These are phyloP conservation scores for Priceomyces medius DNA, from an alignment of 805 yeast genomes.

Conservation along the genomic window DNA sequence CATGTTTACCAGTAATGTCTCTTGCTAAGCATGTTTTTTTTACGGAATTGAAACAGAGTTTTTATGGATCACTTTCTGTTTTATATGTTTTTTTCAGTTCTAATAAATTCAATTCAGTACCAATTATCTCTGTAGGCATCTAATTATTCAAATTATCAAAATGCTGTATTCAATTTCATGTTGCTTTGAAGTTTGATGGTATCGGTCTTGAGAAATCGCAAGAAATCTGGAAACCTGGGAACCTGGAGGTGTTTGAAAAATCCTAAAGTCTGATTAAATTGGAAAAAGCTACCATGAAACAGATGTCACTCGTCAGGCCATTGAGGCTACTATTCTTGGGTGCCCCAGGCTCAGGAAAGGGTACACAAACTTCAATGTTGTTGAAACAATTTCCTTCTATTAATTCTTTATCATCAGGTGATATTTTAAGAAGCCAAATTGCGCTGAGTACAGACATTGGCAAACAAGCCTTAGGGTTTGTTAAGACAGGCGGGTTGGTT, in stretches of 20 bases:
- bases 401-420: slow-evolving; percentile 77
- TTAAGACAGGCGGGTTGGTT: slow-evolving; percentile 63
- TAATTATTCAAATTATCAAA: too few species aligned
- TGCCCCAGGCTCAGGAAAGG: slow-evolving; percentile 96
- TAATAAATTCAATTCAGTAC: too few species aligned
- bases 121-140: too few species aligned
- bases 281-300: not conserved
- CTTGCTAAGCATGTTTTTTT: too few species aligned
- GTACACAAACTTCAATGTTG: slow-evolving; percentile 76
- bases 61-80: too few species aligned
- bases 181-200: too few species aligned
- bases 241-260: not conserved
- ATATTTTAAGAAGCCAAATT: slow-evolving; percentile 70
- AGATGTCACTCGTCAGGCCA: slow-evolving; percentile 29
- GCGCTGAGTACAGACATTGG: slow-evolving; percentile 55
- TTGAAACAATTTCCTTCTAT: slow-evolving; percentile 53
- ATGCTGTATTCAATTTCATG: too few species aligned
- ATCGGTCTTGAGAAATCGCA: too few species aligned
- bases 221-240: not conserved
- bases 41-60: too few species aligned
- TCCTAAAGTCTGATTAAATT: not conserved
- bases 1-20: too few species aligned
- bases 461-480: slow-evolving; percentile 51
- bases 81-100: too few species aligned
- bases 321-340: slow-evolving; percentile 75